phyloP scores from a whole-genome alignment of 2,329 filamentous ascomycete species.

The Sclerotinia sclerotiorum region DNA sequence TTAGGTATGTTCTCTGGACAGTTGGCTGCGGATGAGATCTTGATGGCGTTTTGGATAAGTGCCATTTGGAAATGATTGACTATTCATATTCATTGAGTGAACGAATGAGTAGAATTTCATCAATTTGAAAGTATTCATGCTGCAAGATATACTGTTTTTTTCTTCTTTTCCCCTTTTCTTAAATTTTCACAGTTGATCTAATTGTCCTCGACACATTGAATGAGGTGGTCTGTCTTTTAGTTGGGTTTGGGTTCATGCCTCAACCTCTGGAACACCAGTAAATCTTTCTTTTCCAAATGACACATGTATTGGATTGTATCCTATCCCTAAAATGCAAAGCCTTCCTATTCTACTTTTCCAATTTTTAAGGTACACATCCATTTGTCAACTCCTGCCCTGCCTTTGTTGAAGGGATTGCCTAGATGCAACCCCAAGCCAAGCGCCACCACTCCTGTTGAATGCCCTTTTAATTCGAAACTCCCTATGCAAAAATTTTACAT shows the following conservation, averaged over 20 bases:
- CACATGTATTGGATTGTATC: neutral
- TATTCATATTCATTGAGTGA: neutral
- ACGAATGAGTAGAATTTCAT: neutral
- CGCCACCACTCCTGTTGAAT: constrained; percentile 36
- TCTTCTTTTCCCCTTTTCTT: neutral
- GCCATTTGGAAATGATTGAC: neutral
- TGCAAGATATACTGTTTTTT: no score
- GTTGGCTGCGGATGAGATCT: neutral
- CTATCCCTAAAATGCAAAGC: constrained; percentile 15
- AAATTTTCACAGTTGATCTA: neutral
- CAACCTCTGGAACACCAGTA: neutral
- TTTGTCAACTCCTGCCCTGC: constrained; percentile 15
- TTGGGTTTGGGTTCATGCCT: neutral
- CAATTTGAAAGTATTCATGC: neutral
- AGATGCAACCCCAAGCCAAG: constrained; percentile 26
- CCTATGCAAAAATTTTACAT: constrained; percentile 15
- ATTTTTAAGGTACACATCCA: constrained; percentile 5
- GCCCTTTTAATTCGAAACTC: constrained; percentile 24
- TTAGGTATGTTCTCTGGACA: no score
- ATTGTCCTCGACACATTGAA: neutral
- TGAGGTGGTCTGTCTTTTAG: neutral
- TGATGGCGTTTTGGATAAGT: neutral
- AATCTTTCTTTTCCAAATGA: neutral
- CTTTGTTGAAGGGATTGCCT: constrained; percentile 33
- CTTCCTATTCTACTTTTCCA: constrained; percentile 1